phyloP scores from a whole-genome alignment of 768 basidiomycete genomes.

The Naganishia antarctica region DNA sequence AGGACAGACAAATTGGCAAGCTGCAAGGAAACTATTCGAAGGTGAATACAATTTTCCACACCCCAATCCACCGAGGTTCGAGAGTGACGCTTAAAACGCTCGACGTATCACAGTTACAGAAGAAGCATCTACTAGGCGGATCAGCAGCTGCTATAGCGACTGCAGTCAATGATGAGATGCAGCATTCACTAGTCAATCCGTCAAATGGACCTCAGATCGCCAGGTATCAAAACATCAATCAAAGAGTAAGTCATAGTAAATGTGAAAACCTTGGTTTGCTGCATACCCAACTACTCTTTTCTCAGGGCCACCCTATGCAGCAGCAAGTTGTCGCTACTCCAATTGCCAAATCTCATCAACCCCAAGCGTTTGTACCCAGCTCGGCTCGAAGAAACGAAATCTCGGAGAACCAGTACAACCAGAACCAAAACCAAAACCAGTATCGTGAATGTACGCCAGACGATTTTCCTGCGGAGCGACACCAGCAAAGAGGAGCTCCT shows the following conservation, averaged over 20 bases:
- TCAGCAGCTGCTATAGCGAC: conserved; percentile 5
- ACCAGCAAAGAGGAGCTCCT: neutral
- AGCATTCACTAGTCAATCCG: conserved; percentile 19
- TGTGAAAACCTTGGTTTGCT: no score
- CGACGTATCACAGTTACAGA: conserved; percentile 28
- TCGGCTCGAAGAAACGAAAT: conserved; percentile 1
- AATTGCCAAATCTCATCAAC: conserved; percentile 8
- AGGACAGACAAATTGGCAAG: conserved; percentile 28
- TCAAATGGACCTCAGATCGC: neutral
- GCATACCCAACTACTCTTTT: neutral
- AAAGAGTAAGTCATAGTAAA: neutral
- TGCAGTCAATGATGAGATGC: conserved; percentile 19
- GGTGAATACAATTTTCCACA: neutral
- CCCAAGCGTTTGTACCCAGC: conserved; percentile 19
- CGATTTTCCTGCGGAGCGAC: neutral
- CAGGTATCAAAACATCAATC: neutral
- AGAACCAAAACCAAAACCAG: neutral
- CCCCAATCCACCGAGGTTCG: no score
- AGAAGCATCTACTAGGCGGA: conserved; percentile 25
- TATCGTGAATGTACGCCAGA: neutral
- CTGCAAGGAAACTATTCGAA: conserved; percentile 23
- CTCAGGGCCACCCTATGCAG: neutral
- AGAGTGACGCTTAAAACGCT: no score
- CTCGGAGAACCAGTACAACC: neutral
- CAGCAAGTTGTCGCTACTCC: neutral